A percentile compares a stretch with the other conserved stretches of the same genome.
Conservation (phyloP, 116 monocot species). For the Cymodocea nodosa region DNA sequence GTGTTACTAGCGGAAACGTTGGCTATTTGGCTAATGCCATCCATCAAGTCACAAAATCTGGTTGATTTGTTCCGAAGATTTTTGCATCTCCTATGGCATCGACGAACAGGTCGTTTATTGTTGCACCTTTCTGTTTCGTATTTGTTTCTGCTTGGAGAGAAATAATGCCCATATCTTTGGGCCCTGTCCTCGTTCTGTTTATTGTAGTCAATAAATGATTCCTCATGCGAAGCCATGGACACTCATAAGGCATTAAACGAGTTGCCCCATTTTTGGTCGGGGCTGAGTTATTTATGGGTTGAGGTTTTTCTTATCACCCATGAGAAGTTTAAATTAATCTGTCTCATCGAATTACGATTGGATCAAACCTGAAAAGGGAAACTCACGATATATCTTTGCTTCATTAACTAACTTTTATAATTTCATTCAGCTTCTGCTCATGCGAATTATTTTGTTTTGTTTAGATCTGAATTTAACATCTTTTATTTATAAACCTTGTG, state of each 20-base stretch:
- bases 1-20: constrained; percentile 80
- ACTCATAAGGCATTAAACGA: neutral
- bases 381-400: no score
- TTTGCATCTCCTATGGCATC: neutral
- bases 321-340: neutral
- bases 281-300: neutral
- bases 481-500: no score
- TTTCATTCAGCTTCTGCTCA: no score
- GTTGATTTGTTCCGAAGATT: neutral
- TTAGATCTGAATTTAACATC: no score
- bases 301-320: neutral
- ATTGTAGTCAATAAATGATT: neutral
- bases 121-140: no score
- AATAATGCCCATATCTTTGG: neutral
- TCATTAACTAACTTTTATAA: no score
- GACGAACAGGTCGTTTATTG: neutral
- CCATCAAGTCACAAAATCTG: constrained; percentile 70
- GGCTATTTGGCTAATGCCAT: constrained; percentile 82
- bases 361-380: no score
- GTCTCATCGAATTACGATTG: no score
- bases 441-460: no score
- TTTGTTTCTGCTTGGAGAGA: neutral
- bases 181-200: neutral
- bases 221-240: neutral
- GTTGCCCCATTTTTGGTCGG: neutral